phyloP scores from a whole-genome alignment of 1,284 basidiomycete genomes.

The Rhodotorula glutinis region DNA sequence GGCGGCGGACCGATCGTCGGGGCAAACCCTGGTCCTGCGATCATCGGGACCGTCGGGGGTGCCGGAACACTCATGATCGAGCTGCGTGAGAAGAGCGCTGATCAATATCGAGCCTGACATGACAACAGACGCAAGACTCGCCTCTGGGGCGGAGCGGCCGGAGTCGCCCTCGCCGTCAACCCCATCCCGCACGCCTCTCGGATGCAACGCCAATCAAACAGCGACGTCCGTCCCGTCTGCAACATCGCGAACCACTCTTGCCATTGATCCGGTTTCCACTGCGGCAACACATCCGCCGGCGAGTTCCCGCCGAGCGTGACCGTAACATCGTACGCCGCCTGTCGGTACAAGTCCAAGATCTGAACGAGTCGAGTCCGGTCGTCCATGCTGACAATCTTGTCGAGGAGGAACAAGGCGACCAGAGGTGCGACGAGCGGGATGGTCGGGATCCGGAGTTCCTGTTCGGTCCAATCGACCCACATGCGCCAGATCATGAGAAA shows the following conservation, averaged over 20 bases:
- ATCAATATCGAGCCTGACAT: too few relatives aligned
- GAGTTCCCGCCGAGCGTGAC: neutral
- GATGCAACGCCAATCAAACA: slow-evolving; percentile 5
- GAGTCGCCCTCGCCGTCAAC: neutral
- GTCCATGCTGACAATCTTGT: neutral
- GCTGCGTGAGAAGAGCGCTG: too few relatives aligned
- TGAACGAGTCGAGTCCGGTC: slow-evolving; percentile 2
- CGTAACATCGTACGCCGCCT: neutral
- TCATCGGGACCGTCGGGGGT: neutral
- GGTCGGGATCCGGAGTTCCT: neutral
- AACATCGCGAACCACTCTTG: neutral
- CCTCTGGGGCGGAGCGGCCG: neutral
- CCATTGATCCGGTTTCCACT: neutral
- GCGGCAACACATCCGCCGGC: neutral
- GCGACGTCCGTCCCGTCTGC: neutral
- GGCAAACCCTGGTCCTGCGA: neutral
- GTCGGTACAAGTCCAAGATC: slow-evolving; percentile 21
- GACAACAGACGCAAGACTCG: too few relatives aligned
- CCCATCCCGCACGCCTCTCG: neutral
- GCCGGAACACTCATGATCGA: neutral
- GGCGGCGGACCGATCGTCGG: neutral
- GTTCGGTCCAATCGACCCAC: slow-evolving; percentile 1
- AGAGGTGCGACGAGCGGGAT: slow-evolving; percentile 19
- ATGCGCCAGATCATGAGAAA: neutral
- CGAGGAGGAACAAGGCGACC: slow-evolving; percentile 10